Evolutionary conservation across 2,329 filamentous ascomycete species (phyloP).

Genomic region (Fusarium goolgardi): DNA sequence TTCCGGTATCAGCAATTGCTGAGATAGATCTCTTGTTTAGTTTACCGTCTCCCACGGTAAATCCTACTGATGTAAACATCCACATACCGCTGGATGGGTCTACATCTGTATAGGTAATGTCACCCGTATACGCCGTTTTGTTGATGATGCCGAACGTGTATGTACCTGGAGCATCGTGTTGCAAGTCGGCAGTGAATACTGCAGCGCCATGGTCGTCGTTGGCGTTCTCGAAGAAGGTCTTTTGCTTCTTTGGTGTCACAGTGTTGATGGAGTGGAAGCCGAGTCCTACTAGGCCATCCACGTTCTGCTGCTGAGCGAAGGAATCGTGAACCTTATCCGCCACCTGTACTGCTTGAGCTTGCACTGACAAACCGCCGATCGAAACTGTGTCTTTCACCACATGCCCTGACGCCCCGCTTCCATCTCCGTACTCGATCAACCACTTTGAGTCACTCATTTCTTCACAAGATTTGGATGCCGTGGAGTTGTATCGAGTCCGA

Average conservation of each 20-base stretch:
- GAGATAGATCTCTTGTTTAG: conserved; percentile 46
- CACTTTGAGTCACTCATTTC: conserved; percentile 54
- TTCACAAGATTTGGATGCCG: conserved; percentile 54
- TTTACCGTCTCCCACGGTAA: conserved; percentile 44
- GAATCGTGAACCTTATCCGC: conserved; percentile 55
- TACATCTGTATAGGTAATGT: conserved; percentile 71
- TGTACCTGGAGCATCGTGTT: conserved; percentile 64
- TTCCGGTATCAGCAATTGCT: conserved; percentile 69
- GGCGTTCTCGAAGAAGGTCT: conserved; percentile 57
- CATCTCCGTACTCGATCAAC: conserved; percentile 60
- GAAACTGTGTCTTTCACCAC: conserved; percentile 59
- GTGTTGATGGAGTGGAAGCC: conserved; percentile 59
- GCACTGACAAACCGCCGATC: conserved; percentile 56
- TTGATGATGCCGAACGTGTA: conserved; percentile 83
- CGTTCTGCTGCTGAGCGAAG: conserved; percentile 54
- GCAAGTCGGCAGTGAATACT: conserved; percentile 77
- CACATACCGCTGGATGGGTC: conserved; percentile 72
- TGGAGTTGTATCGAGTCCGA: conserved; percentile 55
- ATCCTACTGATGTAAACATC: conserved; percentile 60
- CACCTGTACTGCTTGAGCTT: conserved; percentile 57
- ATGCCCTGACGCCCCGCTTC: conserved; percentile 56
- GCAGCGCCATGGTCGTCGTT: conserved; percentile 29
- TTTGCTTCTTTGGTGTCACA: conserved; percentile 54
- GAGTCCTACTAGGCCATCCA: conserved; percentile 59
- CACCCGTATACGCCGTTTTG: conserved; percentile 68